Conservation (phyloP, 768 basidiomycete species). For the Boletus sp. region DNA sequence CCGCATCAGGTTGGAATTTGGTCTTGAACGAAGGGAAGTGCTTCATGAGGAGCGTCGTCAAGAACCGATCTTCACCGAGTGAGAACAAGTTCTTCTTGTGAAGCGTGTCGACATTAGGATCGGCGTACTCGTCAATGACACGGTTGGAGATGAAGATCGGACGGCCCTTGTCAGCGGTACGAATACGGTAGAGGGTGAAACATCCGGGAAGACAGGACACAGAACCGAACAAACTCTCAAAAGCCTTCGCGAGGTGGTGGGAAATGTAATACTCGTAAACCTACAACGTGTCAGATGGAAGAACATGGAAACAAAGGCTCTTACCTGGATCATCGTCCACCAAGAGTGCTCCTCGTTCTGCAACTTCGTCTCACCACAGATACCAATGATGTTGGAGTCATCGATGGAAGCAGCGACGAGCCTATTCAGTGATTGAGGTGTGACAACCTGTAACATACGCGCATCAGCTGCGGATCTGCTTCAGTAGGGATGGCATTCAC, state of each 20-base stretch:
- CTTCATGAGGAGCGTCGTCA: slow-evolving; percentile 67
- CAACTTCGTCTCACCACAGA: slow-evolving; percentile 67
- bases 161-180: slow-evolving; percentile 69
- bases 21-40: slow-evolving; percentile 69
- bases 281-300: slow-evolving; percentile 26
- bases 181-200: slow-evolving; percentile 68
- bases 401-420: slow-evolving; percentile 60
- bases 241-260: slow-evolving; percentile 64
- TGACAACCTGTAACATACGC: slow-evolving; percentile 45
- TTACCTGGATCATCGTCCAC: slow-evolving; percentile 76
- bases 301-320: neutral
- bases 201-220: slow-evolving; percentile 73
- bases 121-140: slow-evolving; percentile 67
- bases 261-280: slow-evolving; percentile 71
- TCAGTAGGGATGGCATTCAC: slow-evolving; percentile 30
- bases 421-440: slow-evolving; percentile 63
- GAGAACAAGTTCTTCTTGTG: slow-evolving; percentile 72
- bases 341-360: slow-evolving; percentile 67
- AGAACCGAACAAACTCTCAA: slow-evolving; percentile 66
- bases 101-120: slow-evolving; percentile 61
- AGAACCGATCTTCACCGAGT: slow-evolving; percentile 68
- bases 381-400: slow-evolving; percentile 61
- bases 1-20: slow-evolving; percentile 63
- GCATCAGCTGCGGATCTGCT: slow-evolving; percentile 11
- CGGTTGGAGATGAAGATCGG: slow-evolving; percentile 71